Evolutionary conservation across 345 rosid genomes (phyloP), one percentile per base, ranked within the genome.

Genomic region (Combretum micranthum): DNA sequence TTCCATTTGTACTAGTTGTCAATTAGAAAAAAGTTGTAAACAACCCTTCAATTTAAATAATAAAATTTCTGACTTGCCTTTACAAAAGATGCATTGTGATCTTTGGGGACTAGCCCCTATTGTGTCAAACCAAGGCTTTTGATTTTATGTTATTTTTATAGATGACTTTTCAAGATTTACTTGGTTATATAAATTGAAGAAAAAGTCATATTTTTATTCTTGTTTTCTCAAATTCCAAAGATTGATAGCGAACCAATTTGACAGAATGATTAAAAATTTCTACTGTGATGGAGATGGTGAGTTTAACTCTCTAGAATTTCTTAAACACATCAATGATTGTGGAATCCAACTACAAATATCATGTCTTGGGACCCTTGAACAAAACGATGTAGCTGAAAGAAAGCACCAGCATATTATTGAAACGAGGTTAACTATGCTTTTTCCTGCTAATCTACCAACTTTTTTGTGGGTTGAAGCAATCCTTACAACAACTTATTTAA

Each of bases 31-130:
- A 13, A 15, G 57, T 51, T 49, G 50, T 15, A 20, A n/a, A n/a
- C n/a, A 18, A 39, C 39, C 56, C 3, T 61, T 61, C 15, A 50
- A 20, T 50, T 20, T 14, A 32, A 60, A 50, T 60, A 60, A 51
- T 25, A 25, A 25, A 50, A 37, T 60, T 13, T 50, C 48, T 42
- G 15, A 49, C 10, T 50, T 42, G 20, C 57, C 65, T 61, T n/a
- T 61, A 15, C 2, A 52, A 22, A 61, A 42, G 25, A 5, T 25
- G 5, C 26, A 25, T 25, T 25, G 26, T 25, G 26, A 25, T 25
- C 26, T 25, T 25, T 25, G 26, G 26, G 26, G 26, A 25, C 26
- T 25, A 25, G 26, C 26, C 5, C 26, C 26, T 25, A 25, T 25
- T 25, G 26, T 5, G 2, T 25, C 26, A 25, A 25, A 25, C 5